Evolutionary conservation across 2,329 filamentous ascomycete genomes (phyloP), one percentile per base, ranked within the genome.

Genomic region (Claviceps africana): DNA sequence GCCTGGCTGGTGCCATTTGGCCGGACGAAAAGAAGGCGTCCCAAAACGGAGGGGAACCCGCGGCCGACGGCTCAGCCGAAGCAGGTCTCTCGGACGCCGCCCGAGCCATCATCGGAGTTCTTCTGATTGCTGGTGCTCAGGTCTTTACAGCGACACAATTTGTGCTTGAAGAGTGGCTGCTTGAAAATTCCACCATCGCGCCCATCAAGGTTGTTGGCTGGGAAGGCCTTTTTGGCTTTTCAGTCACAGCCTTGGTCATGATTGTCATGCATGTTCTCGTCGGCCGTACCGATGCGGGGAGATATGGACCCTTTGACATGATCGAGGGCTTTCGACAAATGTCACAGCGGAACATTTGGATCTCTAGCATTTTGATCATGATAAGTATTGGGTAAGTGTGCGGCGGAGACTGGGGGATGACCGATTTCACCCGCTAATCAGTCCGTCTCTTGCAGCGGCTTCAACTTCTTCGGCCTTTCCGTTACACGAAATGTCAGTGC

Each of bases 131-230:
- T 3, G 86, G 85, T 2, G 93, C 91, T 1, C 93, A 98, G 70
- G 86, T 98, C 64, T 97, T 98, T 66, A 97, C 93, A 0, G 93
- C 93, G 1, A 88, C 88, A 1, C 93, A 98, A 67, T 98, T 97
- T 62, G 93, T 97, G 25, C 72, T 95, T 3, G 93, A 98, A 67
- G 93, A 98, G 71, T 93, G 84, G 74, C 88, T 98, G 58, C 78
- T 98, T 2, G 77, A 81, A 64, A 70, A 74, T 54, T 79, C 75
- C 1, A 61, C 70, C 22, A 77, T 82, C 47, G 86, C 93, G 61
- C 91, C 93, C 1, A 81, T 98, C 57, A 83, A 83, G 61, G 88
- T 96, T 21, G 93, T 98, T 31, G 91, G 90, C 33, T 98, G 90
- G 89, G 93, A 98, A 69, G 93, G 93, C 21, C 60, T 95, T 3